Evolutionary conservation across 768 basidiomycete species (phyloP), one percentile per base, ranked within the genome.

Genomic region (Erythrobasidium yunnanense): DNA sequence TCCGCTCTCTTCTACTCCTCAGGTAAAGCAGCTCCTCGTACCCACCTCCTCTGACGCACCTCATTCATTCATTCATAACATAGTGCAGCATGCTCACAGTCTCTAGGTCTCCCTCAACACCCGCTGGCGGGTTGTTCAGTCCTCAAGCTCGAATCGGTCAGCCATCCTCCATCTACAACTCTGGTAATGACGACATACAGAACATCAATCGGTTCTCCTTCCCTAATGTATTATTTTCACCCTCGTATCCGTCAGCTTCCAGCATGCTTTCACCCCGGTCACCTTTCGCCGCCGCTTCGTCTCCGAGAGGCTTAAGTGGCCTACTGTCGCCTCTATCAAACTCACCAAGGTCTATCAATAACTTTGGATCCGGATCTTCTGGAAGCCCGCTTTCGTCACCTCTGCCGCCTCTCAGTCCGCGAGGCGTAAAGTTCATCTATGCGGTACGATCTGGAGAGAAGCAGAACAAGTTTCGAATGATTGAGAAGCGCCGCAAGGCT

Each of bases 131-230:
- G 11, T 42, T 42, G 11, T n/a, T n/a, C 11, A n/a, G 38, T n/a
- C 11, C 38, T 52, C 22, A 52, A 8, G n/a, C n/a, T n/a, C n/a
- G n/a, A n/a, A n/a, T n/a, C n/a, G 34, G 34, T 7, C 54, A 55
- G 54, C 54, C 34, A 23, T 30, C 20, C 29, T 8, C 22, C 7
- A 25, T 63, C 23, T 63, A 63, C 47, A 63, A 63, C 22, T 46
- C 46, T 7, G 60, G 60, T 27, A 63, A 63, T 29, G 60, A 63
- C 33, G 60, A 63, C 17, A 51, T 63, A 18, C 47, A 46, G 5
- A 51, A 46, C 18, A 32, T 63, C 11, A 63, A 63, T 33, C 35
- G 47, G 8, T 63, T 63, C 46, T n/a, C 56, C 30, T 63, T 63
- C 33, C 60, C 60, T 23, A 49, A 46, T 6, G 33, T 63, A 11